These are phyloP conservation scores for Plectosphaerella sp. DNA, from an alignment of 2,329 filamentous ascomycete species.

Conservation along the genomic window DNA sequence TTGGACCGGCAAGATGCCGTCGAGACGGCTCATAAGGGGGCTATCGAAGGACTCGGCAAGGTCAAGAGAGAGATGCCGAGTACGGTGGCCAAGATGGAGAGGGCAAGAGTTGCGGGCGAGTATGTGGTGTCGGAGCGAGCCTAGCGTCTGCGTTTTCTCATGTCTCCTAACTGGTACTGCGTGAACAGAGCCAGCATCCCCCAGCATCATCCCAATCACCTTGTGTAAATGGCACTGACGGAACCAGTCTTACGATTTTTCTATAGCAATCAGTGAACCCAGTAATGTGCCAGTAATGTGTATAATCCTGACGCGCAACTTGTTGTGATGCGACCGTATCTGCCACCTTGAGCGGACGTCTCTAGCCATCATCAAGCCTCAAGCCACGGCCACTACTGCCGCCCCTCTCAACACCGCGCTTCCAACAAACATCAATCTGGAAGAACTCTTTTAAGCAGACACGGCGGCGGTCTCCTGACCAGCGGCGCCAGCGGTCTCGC, in stretches of 20 bases:
- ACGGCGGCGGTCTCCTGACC: conserved; percentile 28
- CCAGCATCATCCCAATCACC: no score
- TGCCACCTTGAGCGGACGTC: no score
- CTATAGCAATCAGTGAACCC: no score
- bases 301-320: no score
- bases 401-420: conserved; percentile 1
- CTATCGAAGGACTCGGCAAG: conserved; percentile 45
- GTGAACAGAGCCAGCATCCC: no score
- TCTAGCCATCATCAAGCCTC: no score
- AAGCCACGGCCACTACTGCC: neutral
- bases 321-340: no score
- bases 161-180: no score
- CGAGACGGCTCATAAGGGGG: conserved; percentile 40
- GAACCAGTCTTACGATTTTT: no score
- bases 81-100: conserved; percentile 60
- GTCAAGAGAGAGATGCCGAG: conserved; percentile 58
- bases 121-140: conserved; percentile 45
- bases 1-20: conserved; percentile 42
- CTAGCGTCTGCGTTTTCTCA: neutral
- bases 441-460: conserved; percentile 21
- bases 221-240: no score
- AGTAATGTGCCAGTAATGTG: no score
- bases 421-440: conserved; percentile 9
- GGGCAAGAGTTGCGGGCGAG: conserved; percentile 54
- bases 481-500: conserved; percentile 26